A percentile compares a stretch with the other conserved stretches of the same genome.
Conservation (phyloP, 208 protist genomes). For the Dictyostelium gargantuum region DNA sequence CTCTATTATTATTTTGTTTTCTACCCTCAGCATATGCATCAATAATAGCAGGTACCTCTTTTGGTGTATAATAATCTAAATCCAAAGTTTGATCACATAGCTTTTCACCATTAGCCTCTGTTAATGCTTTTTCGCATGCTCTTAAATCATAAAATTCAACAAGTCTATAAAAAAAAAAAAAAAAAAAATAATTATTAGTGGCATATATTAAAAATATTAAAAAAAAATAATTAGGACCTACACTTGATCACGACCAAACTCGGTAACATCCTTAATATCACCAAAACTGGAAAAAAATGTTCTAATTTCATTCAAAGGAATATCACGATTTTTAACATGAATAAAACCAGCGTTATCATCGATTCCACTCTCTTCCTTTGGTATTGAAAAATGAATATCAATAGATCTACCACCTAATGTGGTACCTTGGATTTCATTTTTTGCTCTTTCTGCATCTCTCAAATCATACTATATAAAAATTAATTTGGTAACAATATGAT, state of each 20-base stretch:
- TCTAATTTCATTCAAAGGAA: constrained; percentile 28
- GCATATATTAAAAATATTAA: too few species aligned
- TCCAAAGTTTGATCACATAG: constrained; percentile 4
- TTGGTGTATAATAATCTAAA: constrained; percentile 27
- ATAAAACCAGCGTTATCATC: constrained; percentile 35
- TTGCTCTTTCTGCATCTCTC: constrained; percentile 45
- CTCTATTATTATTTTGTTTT: background rate
- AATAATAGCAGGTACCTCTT: constrained; percentile 44
- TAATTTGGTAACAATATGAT: too few species aligned
- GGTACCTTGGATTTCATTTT: constrained; percentile 23
- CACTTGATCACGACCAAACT: constrained; percentile 17
- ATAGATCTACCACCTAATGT: constrained; percentile 16
- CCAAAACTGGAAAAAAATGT: constrained; percentile 39
- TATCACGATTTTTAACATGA: constrained; percentile 20
- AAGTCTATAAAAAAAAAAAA: background rate
- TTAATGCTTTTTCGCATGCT: constrained; percentile 52
- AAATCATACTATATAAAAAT: constrained; percentile 43
- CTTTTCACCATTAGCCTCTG: background rate
- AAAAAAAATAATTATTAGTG: too few species aligned
- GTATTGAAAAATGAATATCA: constrained; percentile 60
- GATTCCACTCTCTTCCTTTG: constrained; percentile 35
- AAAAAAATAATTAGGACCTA: background rate
- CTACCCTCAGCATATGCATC: constrained; percentile 49
- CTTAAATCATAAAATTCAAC: constrained; percentile 65
- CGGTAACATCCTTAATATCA: constrained; percentile 38